Evolutionary conservation across 2,329 filamentous ascomycete species (phyloP).

Genomic region (Juglanconis sp.): DNA sequence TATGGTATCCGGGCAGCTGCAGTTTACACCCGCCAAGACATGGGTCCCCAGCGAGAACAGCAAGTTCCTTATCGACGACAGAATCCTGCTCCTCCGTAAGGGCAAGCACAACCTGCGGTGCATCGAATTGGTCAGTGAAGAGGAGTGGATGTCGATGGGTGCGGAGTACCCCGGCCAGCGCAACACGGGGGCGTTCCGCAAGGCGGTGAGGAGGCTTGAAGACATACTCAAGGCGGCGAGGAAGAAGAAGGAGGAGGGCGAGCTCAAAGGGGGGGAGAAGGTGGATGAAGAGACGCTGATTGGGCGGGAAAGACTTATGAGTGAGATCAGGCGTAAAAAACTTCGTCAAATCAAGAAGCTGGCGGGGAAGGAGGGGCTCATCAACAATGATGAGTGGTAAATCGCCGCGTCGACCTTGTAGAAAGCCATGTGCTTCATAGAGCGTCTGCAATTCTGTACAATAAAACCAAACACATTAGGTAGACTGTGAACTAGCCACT

Average conservation of each 20-base stretch:
- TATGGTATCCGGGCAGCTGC: slow-evolving; percentile 48
- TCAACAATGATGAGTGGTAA: background rate
- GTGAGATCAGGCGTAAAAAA: background rate
- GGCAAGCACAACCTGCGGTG: slow-evolving; percentile 63
- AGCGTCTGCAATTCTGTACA: slow-evolving; percentile 21
- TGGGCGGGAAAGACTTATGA: background rate
- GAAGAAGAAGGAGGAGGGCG: background rate
- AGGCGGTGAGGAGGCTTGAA: slow-evolving; percentile 37
- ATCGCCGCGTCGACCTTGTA: too few relatives aligned
- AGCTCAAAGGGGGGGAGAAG: background rate
- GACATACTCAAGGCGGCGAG: slow-evolving; percentile 23
- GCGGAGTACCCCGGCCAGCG: slow-evolving; percentile 52
- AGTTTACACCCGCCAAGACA: slow-evolving; percentile 60
- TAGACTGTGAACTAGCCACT: slow-evolving; percentile 2
- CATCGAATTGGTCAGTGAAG: slow-evolving; percentile 56
- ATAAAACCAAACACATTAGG: background rate
- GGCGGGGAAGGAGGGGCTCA: background rate
- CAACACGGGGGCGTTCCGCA: slow-evolving; percentile 45
- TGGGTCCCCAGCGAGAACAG: slow-evolving; percentile 56
- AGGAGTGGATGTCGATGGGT: slow-evolving; percentile 49
- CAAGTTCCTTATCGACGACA: slow-evolving; percentile 58
- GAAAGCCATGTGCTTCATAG: background rate
- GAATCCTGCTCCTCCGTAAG: slow-evolving; percentile 58
- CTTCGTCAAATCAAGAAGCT: too few relatives aligned
- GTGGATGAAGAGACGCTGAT: background rate